These are phyloP conservation scores for Suillus subluteus DNA, from an alignment of 768 basidiomycete species.

Conservation along the genomic window DNA sequence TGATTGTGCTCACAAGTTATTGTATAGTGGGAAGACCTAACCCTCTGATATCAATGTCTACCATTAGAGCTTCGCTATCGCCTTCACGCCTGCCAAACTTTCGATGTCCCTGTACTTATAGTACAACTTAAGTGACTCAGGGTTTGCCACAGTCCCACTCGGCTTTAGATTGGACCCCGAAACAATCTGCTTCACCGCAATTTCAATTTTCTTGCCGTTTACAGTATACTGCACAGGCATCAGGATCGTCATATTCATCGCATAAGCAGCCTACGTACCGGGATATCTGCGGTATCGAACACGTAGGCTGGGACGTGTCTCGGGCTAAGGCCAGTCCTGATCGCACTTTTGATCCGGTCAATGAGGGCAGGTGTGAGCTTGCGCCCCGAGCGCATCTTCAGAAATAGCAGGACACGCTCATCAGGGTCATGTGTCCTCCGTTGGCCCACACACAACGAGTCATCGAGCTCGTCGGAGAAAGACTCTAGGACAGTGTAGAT, in stretches of 20 bases:
- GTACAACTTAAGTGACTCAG: conserved; percentile 64
- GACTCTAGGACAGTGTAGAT: conserved; percentile 74
- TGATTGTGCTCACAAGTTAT: not conserved
- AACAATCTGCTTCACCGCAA: conserved; percentile 77
- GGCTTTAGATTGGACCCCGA: conserved; percentile 67
- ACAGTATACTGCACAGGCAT: conserved; percentile 60
- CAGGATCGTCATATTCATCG: not conserved
- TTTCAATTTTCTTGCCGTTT: conserved; percentile 80
- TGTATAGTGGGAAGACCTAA: not conserved
- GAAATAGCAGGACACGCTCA: conserved; percentile 76
- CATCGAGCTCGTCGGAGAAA: conserved; percentile 59
- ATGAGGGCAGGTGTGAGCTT: conserved; percentile 48
- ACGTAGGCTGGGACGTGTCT: conserved; percentile 77
- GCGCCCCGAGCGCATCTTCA: conserved; percentile 62
- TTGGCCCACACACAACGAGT: conserved; percentile 77
- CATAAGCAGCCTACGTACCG: conserved; percentile 46
- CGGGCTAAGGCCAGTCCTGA: conserved; percentile 62
- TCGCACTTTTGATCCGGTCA: conserved; percentile 55
- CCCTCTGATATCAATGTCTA: not conserved
- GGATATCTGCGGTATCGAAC: conserved; percentile 67
- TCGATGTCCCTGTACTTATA: conserved; percentile 65
- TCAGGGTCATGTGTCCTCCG: conserved; percentile 62
- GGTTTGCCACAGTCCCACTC: conserved; percentile 78
- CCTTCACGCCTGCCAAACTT: conserved; percentile 17
- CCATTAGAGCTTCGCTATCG: conserved; percentile 23